Evolutionary conservation across 148 eudicot genomes (phyloP).

Genomic region (Arctostaphylos glauca): DNA sequence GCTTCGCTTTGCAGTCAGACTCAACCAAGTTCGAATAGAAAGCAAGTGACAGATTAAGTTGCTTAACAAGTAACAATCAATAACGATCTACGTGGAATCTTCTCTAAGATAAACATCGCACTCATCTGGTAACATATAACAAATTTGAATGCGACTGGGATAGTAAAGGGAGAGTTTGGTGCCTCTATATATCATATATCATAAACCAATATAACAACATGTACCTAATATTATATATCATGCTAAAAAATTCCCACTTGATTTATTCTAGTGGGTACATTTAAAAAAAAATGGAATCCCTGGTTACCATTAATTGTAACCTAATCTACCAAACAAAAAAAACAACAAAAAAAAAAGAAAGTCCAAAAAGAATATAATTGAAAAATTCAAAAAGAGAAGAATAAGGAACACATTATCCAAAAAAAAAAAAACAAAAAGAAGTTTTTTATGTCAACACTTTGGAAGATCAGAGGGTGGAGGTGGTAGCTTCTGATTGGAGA

Average conservation of each 20-base stretch:
- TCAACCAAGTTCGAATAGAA: too few species aligned
- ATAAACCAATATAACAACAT: background rate
- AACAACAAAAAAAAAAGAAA: background rate
- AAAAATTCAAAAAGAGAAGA: background rate
- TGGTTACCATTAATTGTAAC: background rate
- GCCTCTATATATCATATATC: too few species aligned
- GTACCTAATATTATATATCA: background rate
- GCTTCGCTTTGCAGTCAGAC: too few species aligned
- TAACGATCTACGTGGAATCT: background rate
- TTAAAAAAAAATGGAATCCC: background rate
- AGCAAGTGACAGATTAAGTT: too few species aligned
- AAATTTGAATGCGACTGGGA: background rate
- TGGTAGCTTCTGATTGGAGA: constrained; percentile 35
- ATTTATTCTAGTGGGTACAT: background rate
- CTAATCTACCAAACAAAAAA: background rate
- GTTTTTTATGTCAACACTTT: constrained; percentile 26
- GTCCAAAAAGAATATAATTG: too few species aligned
- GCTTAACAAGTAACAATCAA: too few species aligned
- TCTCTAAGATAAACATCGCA: background rate
- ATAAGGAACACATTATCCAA: background rate
- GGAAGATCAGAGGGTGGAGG: constrained; percentile 47
- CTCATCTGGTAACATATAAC: background rate
- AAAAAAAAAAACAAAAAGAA: background rate
- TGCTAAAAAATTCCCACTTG: background rate
- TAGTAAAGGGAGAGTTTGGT: too few species aligned